Evolutionary conservation across 2,329 filamentous ascomycete genomes (phyloP), one percentile per base, ranked within the genome.

Genomic region (Talaromyces sp.): DNA sequence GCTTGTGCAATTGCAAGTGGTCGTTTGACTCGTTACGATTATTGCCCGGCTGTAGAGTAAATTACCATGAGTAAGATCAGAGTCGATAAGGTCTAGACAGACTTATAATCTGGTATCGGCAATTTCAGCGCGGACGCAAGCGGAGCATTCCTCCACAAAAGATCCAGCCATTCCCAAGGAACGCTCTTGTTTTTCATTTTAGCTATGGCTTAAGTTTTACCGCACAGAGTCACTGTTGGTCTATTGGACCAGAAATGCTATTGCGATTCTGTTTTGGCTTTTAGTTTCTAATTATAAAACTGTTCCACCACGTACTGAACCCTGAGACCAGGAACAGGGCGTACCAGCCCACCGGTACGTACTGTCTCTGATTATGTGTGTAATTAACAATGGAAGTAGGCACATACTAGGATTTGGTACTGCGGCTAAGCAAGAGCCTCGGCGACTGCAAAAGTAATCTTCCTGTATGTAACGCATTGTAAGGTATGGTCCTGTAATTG

Each of bases 91-190:
- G 47, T 24, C 60, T 62, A 62, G 60, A 62, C 47, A 50, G 9
- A 14, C 19, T 31, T 47, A 39, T 39, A 60, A 22, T 50, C 27
- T 50, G 58, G 41, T 31, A 33, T 16, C 31, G 24, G 33, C 47
- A 14, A 33, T 19, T 54, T 54, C n/a, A 31, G 31, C 10, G 24
- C 33, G 39, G 35, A 54, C 50, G 47, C 60, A 62, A 62, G 60
- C 60, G 60, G 60, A 62, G 60, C 60, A 62, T 54, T 54, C 60
- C 47, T 52, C 60, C 33, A 56, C 52, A 37, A n/a, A 11, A 27
- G 47, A 31, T 50, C 27, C 47, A 31, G 47, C 10, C 37, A 16
- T 39, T 31, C 60, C 60, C 60, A 62, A 62, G 60, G 60, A 31
- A 37, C 24, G 10, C 5, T 33, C 16, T 19, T 35, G 31, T 13